phyloP scores from a whole-genome alignment of 2,329 filamentous ascomycete species.

The Fusarium citri region DNA sequence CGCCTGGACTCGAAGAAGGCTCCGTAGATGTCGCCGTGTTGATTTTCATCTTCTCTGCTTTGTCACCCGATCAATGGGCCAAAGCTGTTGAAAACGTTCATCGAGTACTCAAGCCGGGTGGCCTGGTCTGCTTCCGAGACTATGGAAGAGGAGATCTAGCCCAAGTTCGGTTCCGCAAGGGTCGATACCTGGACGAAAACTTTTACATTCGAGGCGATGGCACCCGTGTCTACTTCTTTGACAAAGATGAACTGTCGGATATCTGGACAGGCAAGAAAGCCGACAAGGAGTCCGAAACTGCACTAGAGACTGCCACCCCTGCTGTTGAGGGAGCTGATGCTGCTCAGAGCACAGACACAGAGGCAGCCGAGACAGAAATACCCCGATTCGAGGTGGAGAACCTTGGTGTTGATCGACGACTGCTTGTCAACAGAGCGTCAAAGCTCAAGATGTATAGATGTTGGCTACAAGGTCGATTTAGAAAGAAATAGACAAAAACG shows the following conservation, averaged over 20 bases:
- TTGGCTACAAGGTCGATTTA: constrained; percentile 90
- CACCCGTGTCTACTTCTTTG: constrained; percentile 97
- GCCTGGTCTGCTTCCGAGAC: constrained; percentile 94
- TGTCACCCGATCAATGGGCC: constrained; percentile 86
- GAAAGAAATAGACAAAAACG: constrained; percentile 66
- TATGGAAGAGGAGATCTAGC: constrained; percentile 96
- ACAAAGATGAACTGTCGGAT: constrained; percentile 79
- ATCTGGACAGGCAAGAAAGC: constrained; percentile 75
- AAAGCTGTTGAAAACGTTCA: constrained; percentile 85
- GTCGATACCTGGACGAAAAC: constrained; percentile 92
- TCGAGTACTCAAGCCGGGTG: constrained; percentile 87
- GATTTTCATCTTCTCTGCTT: constrained; percentile 97
- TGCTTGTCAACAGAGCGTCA: constrained; percentile 91
- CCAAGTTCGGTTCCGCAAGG: constrained; percentile 97
- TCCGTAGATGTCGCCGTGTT: constrained; percentile 92
- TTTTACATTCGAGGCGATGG: constrained; percentile 97
- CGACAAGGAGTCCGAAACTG: constrained; percentile 31
- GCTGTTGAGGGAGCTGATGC: constrained; percentile 7
- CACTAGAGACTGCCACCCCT: constrained; percentile 4
- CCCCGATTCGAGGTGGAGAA: constrained; percentile 76
- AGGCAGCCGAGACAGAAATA: constrained; percentile 33
- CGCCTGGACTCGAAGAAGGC: constrained; percentile 79
- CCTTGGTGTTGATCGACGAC: constrained; percentile 84
- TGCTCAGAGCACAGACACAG: constrained; percentile 29
- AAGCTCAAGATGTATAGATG: constrained; percentile 98